Evolutionary conservation across 2,329 filamentous ascomycete genomes (phyloP).

Genomic region (Chrysoporthe austroafricana): DNA sequence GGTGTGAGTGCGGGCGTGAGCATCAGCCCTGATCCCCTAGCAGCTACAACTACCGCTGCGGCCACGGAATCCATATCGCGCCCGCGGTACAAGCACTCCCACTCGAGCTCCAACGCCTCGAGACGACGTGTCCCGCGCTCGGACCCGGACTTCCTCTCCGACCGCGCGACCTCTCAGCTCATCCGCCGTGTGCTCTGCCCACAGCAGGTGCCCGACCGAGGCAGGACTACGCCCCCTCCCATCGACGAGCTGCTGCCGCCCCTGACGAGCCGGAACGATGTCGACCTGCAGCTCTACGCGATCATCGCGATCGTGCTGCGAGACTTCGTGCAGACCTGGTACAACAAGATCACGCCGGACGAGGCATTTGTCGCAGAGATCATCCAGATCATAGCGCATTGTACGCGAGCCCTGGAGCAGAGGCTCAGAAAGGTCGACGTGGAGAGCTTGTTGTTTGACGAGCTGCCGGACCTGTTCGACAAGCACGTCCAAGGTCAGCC

Average conservation of each 20-base stretch:
- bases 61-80: conserved; percentile 33
- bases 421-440: conserved; percentile 81
- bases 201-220: conserved; percentile 66
- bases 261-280: conserved; percentile 89
- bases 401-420: conserved; percentile 85
- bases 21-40: conserved; percentile 15
- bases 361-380: conserved; percentile 86
- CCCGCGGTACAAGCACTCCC: conserved; percentile 33
- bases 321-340: conserved; percentile 93
- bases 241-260: conserved; percentile 86
- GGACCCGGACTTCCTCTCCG: conserved; percentile 61
- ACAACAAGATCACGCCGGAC: conserved; percentile 88
- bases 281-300: conserved; percentile 92
- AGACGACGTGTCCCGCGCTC: conserved; percentile 22
- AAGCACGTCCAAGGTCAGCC: conserved; percentile 75
- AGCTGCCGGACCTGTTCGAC: conserved; percentile 81
- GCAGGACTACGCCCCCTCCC: conserved; percentile 55
- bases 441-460: conserved; percentile 81
- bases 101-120: conserved; percentile 31
- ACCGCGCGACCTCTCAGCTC: conserved; percentile 78
- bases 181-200: conserved; percentile 84
- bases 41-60: conserved; percentile 11
- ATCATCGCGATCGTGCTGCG: conserved; percentile 87
- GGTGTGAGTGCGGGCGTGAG: not conserved
- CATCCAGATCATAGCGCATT: conserved; percentile 89